Evolutionary conservation across 768 basidiomycete species (phyloP), one percentile per base, ranked within the genome.

Genomic region (Kwoniella dejecticola): DNA sequence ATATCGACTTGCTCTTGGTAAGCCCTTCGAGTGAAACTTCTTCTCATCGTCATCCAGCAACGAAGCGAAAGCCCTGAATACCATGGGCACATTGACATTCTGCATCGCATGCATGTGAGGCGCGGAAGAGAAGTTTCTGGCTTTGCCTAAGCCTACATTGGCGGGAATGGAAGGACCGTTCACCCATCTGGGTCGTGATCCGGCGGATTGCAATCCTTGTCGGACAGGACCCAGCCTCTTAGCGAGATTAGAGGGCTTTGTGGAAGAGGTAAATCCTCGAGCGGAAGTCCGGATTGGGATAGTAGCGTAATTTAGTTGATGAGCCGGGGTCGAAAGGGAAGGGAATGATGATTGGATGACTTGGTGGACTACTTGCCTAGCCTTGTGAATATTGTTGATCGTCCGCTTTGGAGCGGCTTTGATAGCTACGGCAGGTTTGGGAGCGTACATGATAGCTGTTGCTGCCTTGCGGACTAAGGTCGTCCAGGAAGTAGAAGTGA

Each of bases 91-190:
- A 3, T 74, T n/a, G n/a, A n/a, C 67, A 13, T 33, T 21, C 7
- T 60, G 52, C 4, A 60, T 45, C 5, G 42, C 50, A 0, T 33
- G 45, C 7, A 36, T 15, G 23, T 61, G 40, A 7, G 69, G 55
- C 13, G 62, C 56, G 44, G 57, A 53, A 4, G 69, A 61, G 55
- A 69, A 74, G 0, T 62, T 61, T 56, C 72, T 62, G 10, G 70
- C 68, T 17, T 63, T 61, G 12, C 68, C 68, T 19, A 74, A 52
- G 3, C 72, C 72, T 1, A 74, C 64, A 46, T 68, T 62, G 29
- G 62, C 57, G n/a, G 42, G 40, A 13, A 72, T 60, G 17, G 47
- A 48, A 7, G 68, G 53, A 44, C 67, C 64, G 10, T 64, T 27
- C 7, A 63, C 54, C 52, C 52, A 62, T 40, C 29, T 53, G 1